Evolutionary conservation across 2,329 filamentous ascomycete species (phyloP).

Genomic region (Phialophora verrucosa): DNA sequence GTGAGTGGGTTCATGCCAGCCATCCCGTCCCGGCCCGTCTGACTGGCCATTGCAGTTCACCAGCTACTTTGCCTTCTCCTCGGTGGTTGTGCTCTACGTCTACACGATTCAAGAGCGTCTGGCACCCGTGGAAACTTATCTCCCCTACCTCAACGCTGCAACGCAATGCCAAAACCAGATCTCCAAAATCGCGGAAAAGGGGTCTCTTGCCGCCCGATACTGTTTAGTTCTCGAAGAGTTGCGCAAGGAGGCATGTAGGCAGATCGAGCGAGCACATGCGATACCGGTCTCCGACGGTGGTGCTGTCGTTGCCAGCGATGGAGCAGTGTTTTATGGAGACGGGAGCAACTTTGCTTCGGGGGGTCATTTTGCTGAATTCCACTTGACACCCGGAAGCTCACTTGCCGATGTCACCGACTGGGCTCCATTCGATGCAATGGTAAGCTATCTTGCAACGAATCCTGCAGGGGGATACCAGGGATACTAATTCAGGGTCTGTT

Average conservation of each 20-base stretch:
- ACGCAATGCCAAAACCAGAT: slow-evolving; percentile 37
- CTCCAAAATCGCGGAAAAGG: slow-evolving; percentile 35
- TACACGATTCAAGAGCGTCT: slow-evolving; percentile 36
- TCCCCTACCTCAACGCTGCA: slow-evolving; percentile 34
- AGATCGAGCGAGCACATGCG: slow-evolving; percentile 17
- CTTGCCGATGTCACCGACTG: no score
- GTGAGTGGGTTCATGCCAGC: slow-evolving; percentile 36
- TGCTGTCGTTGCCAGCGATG: no score
- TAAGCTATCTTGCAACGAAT: no score
- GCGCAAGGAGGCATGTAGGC: slow-evolving; percentile 38
- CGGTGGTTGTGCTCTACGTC: slow-evolving; percentile 37
- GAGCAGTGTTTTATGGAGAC: no score
- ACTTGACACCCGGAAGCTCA: no score
- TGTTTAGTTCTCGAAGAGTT: slow-evolving; percentile 38
- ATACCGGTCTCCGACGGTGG: no score
- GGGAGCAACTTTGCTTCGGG: no score
- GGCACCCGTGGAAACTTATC: slow-evolving; percentile 26
- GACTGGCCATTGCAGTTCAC: slow-evolving; percentile 34
- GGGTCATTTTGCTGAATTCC: no score
- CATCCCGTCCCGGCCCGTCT: no score
- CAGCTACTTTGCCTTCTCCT: slow-evolving; percentile 38
- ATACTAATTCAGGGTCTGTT: no score
- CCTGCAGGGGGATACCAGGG: no score
- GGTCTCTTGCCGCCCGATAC: slow-evolving; percentile 37
- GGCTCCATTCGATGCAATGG: no score